Conservation (phyloP, 73 alveolate genomes). For the Stentor coeruleus region DNA sequence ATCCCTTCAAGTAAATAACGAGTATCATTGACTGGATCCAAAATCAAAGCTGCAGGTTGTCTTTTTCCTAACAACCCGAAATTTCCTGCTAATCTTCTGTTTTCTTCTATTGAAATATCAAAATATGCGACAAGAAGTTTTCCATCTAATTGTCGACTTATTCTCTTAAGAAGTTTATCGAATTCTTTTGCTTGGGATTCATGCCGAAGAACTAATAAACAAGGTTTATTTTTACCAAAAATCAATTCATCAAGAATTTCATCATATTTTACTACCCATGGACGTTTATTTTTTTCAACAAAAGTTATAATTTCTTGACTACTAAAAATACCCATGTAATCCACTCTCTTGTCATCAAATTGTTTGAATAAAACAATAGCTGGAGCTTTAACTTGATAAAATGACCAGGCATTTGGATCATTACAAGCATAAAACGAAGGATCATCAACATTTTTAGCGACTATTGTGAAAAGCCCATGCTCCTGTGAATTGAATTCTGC, state of each 20-base stretch:
- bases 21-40: slow-evolving; percentile 24
- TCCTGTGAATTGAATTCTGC: background rate
- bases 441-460: slow-evolving; percentile 17
- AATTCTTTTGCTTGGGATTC: slow-evolving; percentile 3
- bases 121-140: slow-evolving; percentile 51
- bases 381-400: slow-evolving; percentile 39
- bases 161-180: slow-evolving; percentile 46
- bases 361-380: slow-evolving; percentile 72
- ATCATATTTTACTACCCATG: slow-evolving; percentile 80
- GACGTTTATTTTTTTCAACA: slow-evolving; percentile 64
- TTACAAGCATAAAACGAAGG: background rate
- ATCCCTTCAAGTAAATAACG: slow-evolving; percentile 38
- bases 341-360: slow-evolving; percentile 74
- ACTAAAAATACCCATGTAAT: slow-evolving; percentile 59
- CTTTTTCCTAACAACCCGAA: slow-evolving; percentile 43
- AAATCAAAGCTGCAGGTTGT: slow-evolving; percentile 40
- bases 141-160: slow-evolving; percentile 57
- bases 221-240: slow-evolving; percentile 75
- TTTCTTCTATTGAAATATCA: slow-evolving; percentile 60
- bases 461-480: background rate
- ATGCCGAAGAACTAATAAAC: slow-evolving; percentile 72
- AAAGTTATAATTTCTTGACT: slow-evolving; percentile 51
- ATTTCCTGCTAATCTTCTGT: slow-evolving; percentile 58
- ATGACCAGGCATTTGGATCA: slow-evolving; percentile 39
- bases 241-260: slow-evolving; percentile 79